Conservation (phyloP, 2,329 filamentous ascomycete species). For the Diaporthe helianthi region DNA sequence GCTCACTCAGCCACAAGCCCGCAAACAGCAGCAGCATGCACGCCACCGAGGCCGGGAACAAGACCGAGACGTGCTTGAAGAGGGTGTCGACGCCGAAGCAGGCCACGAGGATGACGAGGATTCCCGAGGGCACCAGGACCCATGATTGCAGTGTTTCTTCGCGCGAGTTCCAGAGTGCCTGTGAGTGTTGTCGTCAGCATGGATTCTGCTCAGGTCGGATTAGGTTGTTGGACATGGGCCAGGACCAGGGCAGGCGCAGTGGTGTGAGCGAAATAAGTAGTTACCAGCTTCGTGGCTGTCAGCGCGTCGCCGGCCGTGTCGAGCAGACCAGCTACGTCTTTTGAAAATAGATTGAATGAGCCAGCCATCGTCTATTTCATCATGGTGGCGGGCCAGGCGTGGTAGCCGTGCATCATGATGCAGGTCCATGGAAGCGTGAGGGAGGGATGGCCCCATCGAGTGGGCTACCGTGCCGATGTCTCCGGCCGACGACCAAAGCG, state of each 20-base stretch:
- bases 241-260: too few species aligned
- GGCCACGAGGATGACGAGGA: slow-evolving; percentile 48
- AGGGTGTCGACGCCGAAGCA: slow-evolving; percentile 54
- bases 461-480: slow-evolving; percentile 6
- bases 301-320: slow-evolving; percentile 1
- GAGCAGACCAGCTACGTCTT: background rate
- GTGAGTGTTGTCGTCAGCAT: background rate
- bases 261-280: background rate
- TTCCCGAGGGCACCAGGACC: slow-evolving; percentile 57
- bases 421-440: background rate
- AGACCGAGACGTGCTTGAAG: slow-evolving; percentile 53
- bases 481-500: background rate
- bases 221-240: too few species aligned
- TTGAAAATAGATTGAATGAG: background rate
- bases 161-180: slow-evolving; percentile 32
- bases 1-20: slow-evolving; percentile 54
- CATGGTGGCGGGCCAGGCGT: background rate
- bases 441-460: background rate
- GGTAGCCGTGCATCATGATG: background rate
- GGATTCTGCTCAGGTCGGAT: background rate
- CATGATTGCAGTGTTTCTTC: slow-evolving; percentile 47
- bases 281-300: slow-evolving; percentile 17
- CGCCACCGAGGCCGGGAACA: slow-evolving; percentile 67
- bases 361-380: background rate
- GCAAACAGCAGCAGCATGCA: slow-evolving; percentile 63